Percentiles rank a stretch among this genome's conserved stretches.
These are phyloP conservation scores for Kodamaea neixiangensis DNA, from an alignment of 805 yeast genomes.

Conservation along the genomic window DNA sequence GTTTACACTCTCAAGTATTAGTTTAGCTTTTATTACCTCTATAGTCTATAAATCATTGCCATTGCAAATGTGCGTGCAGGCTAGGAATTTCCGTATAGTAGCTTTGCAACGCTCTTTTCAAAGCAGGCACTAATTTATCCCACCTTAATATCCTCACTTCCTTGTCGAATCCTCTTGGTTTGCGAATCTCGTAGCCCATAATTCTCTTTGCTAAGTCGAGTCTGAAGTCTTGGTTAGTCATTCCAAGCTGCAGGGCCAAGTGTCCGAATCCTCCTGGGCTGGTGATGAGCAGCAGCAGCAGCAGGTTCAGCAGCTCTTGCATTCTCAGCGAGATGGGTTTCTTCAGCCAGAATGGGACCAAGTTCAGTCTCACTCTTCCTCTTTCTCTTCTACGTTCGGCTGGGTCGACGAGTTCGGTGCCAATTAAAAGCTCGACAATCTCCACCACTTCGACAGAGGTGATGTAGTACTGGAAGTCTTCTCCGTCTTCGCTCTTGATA, in stretches of 20 bases:
- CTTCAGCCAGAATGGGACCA: conserved; percentile 68
- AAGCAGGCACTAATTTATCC: conserved; percentile 60
- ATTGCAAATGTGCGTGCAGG: conserved; percentile 4
- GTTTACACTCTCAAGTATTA: not conserved
- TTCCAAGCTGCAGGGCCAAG: conserved; percentile 7
- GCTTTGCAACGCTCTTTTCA: conserved; percentile 63
- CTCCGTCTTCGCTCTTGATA: conserved; percentile 25
- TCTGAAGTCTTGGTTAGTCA: conserved; percentile 39
- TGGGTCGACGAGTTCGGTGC: conserved; percentile 47
- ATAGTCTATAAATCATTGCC: not conserved
- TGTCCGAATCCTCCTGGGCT: conserved; percentile 1
- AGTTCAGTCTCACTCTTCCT: conserved; percentile 65
- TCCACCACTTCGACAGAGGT: conserved; percentile 69
- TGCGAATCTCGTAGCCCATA: conserved; percentile 61
- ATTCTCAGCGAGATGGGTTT: conserved; percentile 53
- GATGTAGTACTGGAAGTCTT: conserved; percentile 46
- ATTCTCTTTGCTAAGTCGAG: conserved; percentile 63
- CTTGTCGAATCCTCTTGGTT: conserved; percentile 70
- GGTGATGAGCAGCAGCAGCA: conserved; percentile 3
- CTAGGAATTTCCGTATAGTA: conserved; percentile 60
- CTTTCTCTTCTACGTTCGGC: conserved; percentile 59
- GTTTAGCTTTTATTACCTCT: not conserved
- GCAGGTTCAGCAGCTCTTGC: conserved; percentile 24
- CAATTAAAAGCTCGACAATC: conserved; percentile 62
- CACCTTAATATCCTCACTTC: conserved; percentile 64